phyloP scores from a whole-genome alignment of 257 asterid genomes.

The Ajuga chamaepitys region DNA sequence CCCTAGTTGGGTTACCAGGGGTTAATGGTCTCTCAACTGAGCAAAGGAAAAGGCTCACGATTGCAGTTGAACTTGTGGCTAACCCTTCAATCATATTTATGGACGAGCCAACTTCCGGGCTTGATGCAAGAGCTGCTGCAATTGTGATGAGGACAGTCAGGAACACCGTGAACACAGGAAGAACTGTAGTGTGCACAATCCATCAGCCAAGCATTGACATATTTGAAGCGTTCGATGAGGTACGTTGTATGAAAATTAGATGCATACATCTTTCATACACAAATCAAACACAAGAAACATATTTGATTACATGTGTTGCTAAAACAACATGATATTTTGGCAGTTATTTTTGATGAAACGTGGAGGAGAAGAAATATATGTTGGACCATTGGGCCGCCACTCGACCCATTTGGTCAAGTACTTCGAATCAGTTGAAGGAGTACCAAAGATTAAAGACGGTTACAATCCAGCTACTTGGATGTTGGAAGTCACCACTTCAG shows the following conservation, averaged over 20 bases:
- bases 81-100: conserved; percentile 57
- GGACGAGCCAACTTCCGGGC: conserved; percentile 66
- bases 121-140: conserved; percentile 61
- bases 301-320: neutral
- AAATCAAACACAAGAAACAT: neutral
- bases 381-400: conserved; percentile 44
- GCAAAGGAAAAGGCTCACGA: conserved; percentile 55
- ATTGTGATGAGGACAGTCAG: conserved; percentile 59
- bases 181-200: conserved; percentile 63
- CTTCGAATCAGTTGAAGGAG: conserved; percentile 43
- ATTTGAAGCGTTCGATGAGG: conserved; percentile 70
- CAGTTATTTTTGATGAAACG: conserved; percentile 58
- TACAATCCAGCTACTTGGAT: conserved; percentile 76
- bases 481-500: conserved; percentile 51
- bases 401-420: conserved; percentile 37
- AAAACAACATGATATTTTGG: conserved; percentile 9
- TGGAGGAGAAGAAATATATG: conserved; percentile 54
- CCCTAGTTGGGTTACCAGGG: conserved; percentile 52
- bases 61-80: conserved; percentile 61
- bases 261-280: neutral
- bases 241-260: neutral
- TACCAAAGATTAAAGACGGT: conserved; percentile 46
- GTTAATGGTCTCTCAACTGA: conserved; percentile 51
- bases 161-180: conserved; percentile 52
- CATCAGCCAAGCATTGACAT: conserved; percentile 69